These are phyloP conservation scores for Actinomortierella wolfii DNA, from an alignment of 371 early-diverging fungal species.

Conservation along the genomic window DNA sequence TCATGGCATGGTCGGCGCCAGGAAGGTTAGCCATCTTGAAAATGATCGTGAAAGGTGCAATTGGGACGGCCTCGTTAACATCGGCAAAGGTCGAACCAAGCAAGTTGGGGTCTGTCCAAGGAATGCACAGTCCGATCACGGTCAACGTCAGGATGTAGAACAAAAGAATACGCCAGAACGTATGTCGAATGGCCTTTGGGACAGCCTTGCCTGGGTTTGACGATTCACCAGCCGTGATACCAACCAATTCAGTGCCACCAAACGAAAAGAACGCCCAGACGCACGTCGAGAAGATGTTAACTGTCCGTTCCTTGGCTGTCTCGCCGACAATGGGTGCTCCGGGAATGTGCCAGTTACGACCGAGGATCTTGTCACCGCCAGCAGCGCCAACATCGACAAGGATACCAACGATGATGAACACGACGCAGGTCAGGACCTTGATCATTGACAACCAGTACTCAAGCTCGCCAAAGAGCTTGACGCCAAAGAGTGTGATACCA, in stretches of 20 bases:
- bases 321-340: constrained; percentile 84
- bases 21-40: constrained; percentile 67
- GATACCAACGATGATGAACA: constrained; percentile 72
- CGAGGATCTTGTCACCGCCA: constrained; percentile 50
- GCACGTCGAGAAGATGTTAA: constrained; percentile 68
- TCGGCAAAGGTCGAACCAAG: constrained; percentile 42
- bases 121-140: constrained; percentile 70
- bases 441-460: constrained; percentile 62
- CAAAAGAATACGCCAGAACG: constrained; percentile 72
- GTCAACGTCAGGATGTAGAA: constrained; percentile 73
- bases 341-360: constrained; percentile 49
- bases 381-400: constrained; percentile 56
- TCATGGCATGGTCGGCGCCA: constrained; percentile 74
- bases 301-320: constrained; percentile 31
- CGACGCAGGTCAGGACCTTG: constrained; percentile 61
- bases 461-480: constrained; percentile 49
- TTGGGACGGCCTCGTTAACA: constrained; percentile 49
- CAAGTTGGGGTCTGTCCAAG: constrained; percentile 63
- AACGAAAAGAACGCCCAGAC: constrained; percentile 85
- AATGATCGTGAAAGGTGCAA: constrained; percentile 76
- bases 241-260: constrained; percentile 82
- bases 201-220: constrained; percentile 73
- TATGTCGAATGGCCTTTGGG: constrained; percentile 71
- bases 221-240: constrained; percentile 78
- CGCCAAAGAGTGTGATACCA: constrained; percentile 40